Conservation (phyloP, 106 monocot genomes). For the Iris macrosiphon region DNA sequence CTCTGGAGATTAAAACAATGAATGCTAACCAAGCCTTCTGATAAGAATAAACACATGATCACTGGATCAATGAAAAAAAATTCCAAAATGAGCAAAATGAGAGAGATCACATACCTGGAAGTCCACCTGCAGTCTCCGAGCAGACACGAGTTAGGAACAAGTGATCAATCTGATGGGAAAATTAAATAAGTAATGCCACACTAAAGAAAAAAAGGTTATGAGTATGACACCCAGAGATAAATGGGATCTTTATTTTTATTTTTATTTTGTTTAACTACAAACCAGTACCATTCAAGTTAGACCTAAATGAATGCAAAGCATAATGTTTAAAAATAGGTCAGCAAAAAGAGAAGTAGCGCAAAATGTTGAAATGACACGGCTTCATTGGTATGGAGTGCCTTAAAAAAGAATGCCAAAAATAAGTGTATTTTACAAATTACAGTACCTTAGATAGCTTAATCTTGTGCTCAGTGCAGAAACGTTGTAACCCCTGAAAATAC, state of each 20-base stretch:
- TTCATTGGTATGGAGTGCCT: no score
- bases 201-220: no score
- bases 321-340: no score
- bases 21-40: background rate
- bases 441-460: constrained; percentile 95
- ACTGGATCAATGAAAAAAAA: background rate
- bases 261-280: no score
- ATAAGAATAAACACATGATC: background rate
- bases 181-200: no score
- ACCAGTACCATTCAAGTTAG: no score
- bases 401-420: no score
- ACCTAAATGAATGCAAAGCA: no score
- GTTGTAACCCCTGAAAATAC: constrained; percentile 86
- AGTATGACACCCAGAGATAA: no score
- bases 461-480: constrained; percentile 98
- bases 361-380: no score
- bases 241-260: no score
- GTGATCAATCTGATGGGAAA: constrained; percentile 76
- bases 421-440: background rate
- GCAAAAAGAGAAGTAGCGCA: no score
- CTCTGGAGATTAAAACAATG: background rate
- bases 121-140: constrained; percentile 98
- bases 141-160: constrained; percentile 91
- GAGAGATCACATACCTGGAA: constrained; percentile 65
- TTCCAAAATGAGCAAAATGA: background rate